Conservation (phyloP, 768 basidiomycete genomes). For the Lactarius indigo region DNA sequence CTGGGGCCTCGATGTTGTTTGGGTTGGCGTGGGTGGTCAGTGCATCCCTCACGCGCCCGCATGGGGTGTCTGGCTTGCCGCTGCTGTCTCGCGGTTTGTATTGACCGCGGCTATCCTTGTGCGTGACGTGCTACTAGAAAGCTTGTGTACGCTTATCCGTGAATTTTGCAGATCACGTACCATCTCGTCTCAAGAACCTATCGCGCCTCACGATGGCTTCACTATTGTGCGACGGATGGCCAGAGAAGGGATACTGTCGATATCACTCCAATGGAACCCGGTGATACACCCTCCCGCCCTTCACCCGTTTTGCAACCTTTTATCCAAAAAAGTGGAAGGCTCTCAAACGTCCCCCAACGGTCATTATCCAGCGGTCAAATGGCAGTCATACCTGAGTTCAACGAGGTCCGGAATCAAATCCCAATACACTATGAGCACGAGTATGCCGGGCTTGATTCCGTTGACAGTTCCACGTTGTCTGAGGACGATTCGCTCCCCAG, state of each 20-base stretch:
- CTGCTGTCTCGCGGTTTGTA: slow-evolving; percentile 49
- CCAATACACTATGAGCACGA: not conserved
- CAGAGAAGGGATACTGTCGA: slow-evolving; percentile 4
- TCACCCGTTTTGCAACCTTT: not conserved
- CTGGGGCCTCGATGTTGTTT: slow-evolving; percentile 64
- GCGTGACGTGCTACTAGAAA: slow-evolving; percentile 31
- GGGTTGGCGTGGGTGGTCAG: slow-evolving; percentile 43
- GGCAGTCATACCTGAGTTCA: slow-evolving; percentile 21
- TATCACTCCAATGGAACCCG: not conserved
- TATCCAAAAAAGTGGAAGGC: not conserved
- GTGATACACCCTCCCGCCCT: slow-evolving; percentile 6
- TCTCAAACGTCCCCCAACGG: slow-evolving; percentile 1
- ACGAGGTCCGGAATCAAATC: not conserved
- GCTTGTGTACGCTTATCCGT: not conserved
- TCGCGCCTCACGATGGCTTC: not conserved
- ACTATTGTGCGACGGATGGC: slow-evolving; percentile 6
- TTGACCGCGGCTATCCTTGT: slow-evolving; percentile 54
- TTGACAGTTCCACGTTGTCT: slow-evolving; percentile 15
- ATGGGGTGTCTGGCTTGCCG: slow-evolving; percentile 54
- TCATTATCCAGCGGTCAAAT: slow-evolving; percentile 17
- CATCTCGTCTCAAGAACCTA: not conserved
- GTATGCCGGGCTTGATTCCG: not conserved
- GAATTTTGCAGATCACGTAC: slow-evolving; percentile 10
- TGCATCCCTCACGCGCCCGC: slow-evolving; percentile 34
- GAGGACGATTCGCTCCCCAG: slow-evolving; percentile 14